Evolutionary conservation across 202 grass and related monocot genomes (phyloP), one percentile per base, ranked within the genome.

Genomic region (Zoysia matrella): DNA sequence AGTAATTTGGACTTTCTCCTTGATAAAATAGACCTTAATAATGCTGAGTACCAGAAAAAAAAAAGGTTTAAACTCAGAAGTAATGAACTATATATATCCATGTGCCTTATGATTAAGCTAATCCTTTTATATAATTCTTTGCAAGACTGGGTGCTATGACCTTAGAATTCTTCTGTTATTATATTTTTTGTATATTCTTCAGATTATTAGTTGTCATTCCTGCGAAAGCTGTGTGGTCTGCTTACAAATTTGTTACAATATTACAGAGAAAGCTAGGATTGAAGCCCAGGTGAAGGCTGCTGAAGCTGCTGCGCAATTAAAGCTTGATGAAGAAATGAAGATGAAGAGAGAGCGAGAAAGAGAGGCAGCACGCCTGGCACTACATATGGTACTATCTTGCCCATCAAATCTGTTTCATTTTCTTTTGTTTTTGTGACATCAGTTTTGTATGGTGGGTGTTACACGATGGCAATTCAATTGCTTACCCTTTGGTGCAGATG

Each of bases 221-320:
- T 60, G 10, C 75, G 72, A 57, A 84, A 49, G 52, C 12, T 60
- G 7, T n/a, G 51, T 52, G 6, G 11, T 61, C 67, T 54, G 2
- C 48, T 74, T 63, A 41, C 11, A 14, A 46, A 55, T 58, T 58
- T 79, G 13, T 70, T 42, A 11, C 11, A 11, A n/a, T 64, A 69
- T 69, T 65, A 70, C 87, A 98, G 95, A 95, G 81, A 91, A 91
- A 77, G 86, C 77, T 67, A 91, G 90, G 80, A 94, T 98, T 47
- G 90, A 98, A 68, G 90, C 92, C n/a, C 87, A 93, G 81, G 84
- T 93, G 52, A 98, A 82, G 69, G 95, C 95, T 40, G 88, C 84
- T 47, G 86, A 93, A 80, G 72, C 73, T 76, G 94, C 92, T 69
- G 88, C 90, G 76, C 86, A 75, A 72, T 83, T 56, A 47, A 97